These are phyloP conservation scores for Dactylellina cionopaga DNA, from an alignment of 2,329 filamentous ascomycete genomes.

Conservation along the genomic window DNA sequence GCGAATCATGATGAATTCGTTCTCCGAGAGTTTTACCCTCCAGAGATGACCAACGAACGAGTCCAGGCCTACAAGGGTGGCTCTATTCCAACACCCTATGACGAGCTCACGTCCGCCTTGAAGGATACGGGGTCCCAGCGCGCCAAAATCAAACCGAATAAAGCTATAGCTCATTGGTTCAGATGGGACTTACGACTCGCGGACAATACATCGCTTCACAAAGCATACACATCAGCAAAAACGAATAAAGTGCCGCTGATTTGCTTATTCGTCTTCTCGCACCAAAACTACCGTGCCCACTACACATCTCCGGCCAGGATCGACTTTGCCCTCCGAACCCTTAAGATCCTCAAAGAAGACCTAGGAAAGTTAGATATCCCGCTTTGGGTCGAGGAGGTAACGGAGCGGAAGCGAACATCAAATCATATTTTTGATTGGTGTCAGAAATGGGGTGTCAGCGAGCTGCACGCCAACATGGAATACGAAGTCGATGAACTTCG, in stretches of 20 bases:
- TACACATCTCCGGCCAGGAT: constrained; percentile 76
- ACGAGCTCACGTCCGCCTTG: constrained; percentile 71
- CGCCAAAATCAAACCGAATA: constrained; percentile 65
- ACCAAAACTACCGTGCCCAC: constrained; percentile 86
- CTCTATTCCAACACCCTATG: constrained; percentile 76
- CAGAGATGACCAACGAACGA: constrained; percentile 83
- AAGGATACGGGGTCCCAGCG: constrained; percentile 69
- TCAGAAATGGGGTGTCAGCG: constrained; percentile 76
- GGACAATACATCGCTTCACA: constrained; percentile 77
- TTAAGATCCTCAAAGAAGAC: constrained; percentile 73
- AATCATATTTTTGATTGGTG: constrained; percentile 72
- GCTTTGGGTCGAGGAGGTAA: constrained; percentile 76
- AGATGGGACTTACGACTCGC: constrained; percentile 78
- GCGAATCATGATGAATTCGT: constrained; percentile 68
- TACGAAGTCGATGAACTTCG: constrained; percentile 92
- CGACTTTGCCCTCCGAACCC: constrained; percentile 80
- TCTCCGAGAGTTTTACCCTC: constrained; percentile 80
- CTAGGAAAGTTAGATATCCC: constrained; percentile 79
- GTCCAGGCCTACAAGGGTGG: constrained; percentile 78
- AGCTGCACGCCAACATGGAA: constrained; percentile 84
- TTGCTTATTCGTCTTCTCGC: constrained; percentile 80
- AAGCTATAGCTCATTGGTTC: constrained; percentile 87
- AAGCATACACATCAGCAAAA: constrained; percentile 74
- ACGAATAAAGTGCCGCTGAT: constrained; percentile 76
- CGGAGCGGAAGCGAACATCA: constrained; percentile 72